Percentiles rank a stretch among this genome's conserved stretches.
phyloP scores from a whole-genome alignment of 83 land plant genomes.

The Picea mariana region DNA sequence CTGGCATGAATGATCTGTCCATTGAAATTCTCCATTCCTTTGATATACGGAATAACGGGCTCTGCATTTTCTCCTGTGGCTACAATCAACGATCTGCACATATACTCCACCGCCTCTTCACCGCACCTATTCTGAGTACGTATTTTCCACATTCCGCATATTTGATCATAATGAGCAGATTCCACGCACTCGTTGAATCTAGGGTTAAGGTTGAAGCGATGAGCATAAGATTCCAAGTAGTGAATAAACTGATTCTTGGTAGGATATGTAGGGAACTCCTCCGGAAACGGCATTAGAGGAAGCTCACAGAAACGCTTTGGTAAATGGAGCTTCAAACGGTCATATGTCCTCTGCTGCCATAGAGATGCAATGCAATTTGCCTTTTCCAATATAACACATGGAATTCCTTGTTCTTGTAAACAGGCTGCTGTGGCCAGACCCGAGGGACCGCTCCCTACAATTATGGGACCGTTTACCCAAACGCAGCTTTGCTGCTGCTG shows the following conservation, averaged over 20 bases:
- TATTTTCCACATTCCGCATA: constrained; percentile 38
- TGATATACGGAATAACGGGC: constrained; percentile 48
- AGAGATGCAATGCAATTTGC: constrained; percentile 45
- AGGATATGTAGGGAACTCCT: constrained; percentile 62
- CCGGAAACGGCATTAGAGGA: constrained; percentile 35
- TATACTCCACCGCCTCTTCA: constrained; percentile 37
- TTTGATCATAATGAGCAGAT: constrained; percentile 39
- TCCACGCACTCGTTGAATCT: constrained; percentile 39
- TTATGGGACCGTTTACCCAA: constrained; percentile 25
- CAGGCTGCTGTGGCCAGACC: constrained; percentile 47
- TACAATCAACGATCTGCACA: constrained; percentile 63
- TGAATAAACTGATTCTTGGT: constrained; percentile 68
- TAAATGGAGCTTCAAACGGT: constrained; percentile 43
- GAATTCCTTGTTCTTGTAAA: constrained; percentile 30
- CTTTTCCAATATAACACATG: constrained; percentile 33
- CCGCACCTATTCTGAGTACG: background rate
- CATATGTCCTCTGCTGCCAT: constrained; percentile 52
- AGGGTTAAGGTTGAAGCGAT: constrained; percentile 37
- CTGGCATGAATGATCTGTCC: too few species aligned
- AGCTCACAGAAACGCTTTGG: constrained; percentile 48
- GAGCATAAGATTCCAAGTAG: constrained; percentile 57
- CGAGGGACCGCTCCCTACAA: too few species aligned
- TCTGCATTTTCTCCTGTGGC: constrained; percentile 95
- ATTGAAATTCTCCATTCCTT: constrained; percentile 33
- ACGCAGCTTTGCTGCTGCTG: constrained; percentile 11